A percentile compares a stretch with the other conserved stretches of the same genome.
phyloP scores from a whole-genome alignment of 352 stramenopile genomes.

The Phytopythium delawarense region DNA sequence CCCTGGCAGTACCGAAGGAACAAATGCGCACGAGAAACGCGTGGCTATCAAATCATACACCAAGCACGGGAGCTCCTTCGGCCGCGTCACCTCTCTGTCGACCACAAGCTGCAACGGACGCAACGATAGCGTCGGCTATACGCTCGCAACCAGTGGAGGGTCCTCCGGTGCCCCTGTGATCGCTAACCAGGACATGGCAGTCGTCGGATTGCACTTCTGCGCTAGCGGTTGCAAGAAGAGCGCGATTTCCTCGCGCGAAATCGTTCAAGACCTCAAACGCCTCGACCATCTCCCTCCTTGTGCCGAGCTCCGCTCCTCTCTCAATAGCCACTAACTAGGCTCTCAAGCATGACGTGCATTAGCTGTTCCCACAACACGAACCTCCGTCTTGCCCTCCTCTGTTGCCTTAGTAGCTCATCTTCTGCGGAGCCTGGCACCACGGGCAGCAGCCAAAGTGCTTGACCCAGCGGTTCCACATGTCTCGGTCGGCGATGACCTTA shows the following conservation, averaged over 20 bases:
- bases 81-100: conserved; percentile 16
- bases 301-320: conserved; percentile 1
- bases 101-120: conserved; percentile 28
- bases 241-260: conserved; percentile 28
- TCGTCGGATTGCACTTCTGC: conserved; percentile 54
- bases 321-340: not conserved
- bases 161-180: conserved; percentile 52
- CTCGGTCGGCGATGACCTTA: conserved; percentile 80
- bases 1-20: conserved; percentile 13
- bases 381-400: not conserved
- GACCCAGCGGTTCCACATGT: conserved; percentile 89
- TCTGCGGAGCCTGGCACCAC: conserved; percentile 78
- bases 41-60: conserved; percentile 36
- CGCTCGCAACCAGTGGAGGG: conserved; percentile 38
- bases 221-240: conserved; percentile 36
- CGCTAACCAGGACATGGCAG: conserved; percentile 24
- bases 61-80: conserved; percentile 9
- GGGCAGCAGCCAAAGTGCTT: conserved; percentile 82
- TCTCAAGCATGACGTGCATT: not conserved
- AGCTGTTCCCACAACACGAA: not conserved
- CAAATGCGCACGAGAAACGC: conserved; percentile 26
- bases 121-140: conserved; percentile 36
- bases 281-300: conserved; percentile 17
- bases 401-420: conserved; percentile 69
- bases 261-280: conserved; percentile 22